Conservation (phyloP, 225 moss, liverwort and hornwort genomes). For the Climacium dendroides region DNA sequence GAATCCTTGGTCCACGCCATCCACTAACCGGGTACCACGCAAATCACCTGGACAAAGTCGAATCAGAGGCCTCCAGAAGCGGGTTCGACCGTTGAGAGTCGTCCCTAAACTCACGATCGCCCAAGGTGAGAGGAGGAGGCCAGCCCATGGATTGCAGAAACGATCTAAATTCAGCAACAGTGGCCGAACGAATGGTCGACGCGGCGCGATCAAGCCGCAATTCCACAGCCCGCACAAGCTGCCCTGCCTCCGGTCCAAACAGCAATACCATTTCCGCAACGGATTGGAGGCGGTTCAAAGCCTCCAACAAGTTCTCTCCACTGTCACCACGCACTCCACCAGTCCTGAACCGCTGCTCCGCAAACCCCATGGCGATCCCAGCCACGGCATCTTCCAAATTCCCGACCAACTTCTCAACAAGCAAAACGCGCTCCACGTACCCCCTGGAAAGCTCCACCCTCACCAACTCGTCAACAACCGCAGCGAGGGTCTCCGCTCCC, state of each 20-base stretch:
- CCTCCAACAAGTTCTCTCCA: constrained; percentile 38
- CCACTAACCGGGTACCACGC: not conserved
- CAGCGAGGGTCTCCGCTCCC: constrained; percentile 19
- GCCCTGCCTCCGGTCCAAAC: constrained; percentile 13
- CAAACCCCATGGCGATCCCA: constrained; percentile 12
- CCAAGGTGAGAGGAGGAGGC: constrained; percentile 71
- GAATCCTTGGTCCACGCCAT: not conserved
- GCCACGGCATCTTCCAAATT: constrained; percentile 72
- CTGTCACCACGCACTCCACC: not conserved
- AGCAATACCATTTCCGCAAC: constrained; percentile 39
- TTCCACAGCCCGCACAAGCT: constrained; percentile 67
- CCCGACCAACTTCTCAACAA: constrained; percentile 70
- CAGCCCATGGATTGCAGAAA: constrained; percentile 56
- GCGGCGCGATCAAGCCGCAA: constrained; percentile 74
- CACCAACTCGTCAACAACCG: constrained; percentile 60
- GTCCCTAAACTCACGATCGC: constrained; percentile 25
- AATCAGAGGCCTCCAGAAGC: constrained; percentile 53
- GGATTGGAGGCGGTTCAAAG: constrained; percentile 45
- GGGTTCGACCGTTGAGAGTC: constrained; percentile 45
- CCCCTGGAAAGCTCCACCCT: constrained; percentile 54
- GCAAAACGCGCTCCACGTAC: constrained; percentile 65
- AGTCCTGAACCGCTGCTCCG: constrained; percentile 40
- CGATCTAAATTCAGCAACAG: constrained; percentile 51
- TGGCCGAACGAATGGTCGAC: constrained; percentile 63
- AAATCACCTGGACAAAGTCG: constrained; percentile 32